Percentiles rank a stretch among this genome's conserved stretches.
Evolutionary conservation across 73 alveolate genomes (phyloP).

Genomic region (Effrenium voratum): DNA sequence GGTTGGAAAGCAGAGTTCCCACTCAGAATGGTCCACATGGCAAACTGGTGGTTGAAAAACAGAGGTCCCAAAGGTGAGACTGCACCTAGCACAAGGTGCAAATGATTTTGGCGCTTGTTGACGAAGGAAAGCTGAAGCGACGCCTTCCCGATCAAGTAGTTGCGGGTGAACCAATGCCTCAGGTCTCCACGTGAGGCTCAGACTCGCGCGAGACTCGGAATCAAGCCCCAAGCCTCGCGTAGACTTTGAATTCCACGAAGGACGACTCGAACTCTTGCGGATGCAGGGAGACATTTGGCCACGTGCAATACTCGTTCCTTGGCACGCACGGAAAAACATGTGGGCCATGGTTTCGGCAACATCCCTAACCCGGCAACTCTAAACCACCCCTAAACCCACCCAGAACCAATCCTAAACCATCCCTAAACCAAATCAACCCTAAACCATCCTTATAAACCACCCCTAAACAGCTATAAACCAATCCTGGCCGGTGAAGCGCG

Average conservation of each 20-base stretch:
- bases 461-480: not conserved
- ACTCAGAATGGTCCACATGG: not conserved
- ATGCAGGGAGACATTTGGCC: slow-evolving; percentile 45
- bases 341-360: too few species aligned
- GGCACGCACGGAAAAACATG: too few species aligned
- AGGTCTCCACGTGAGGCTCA: not conserved
- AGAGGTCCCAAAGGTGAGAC: too few species aligned
- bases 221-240: not conserved
- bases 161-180: slow-evolving; percentile 78
- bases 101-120: slow-evolving; percentile 64
- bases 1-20: too few species aligned
- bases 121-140: slow-evolving; percentile 56
- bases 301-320: slow-evolving; percentile 60
- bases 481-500: not conserved
- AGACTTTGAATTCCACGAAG: slow-evolving; percentile 62
- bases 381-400: not conserved
- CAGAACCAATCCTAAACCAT: not conserved
- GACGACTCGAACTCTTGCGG: slow-evolving; percentile 63
- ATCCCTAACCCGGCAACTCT: not conserved
- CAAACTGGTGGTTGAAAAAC: not conserved
- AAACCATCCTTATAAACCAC: not conserved
- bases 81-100: slow-evolving; percentile 6
- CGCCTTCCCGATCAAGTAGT: slow-evolving; percentile 41
- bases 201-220: not conserved
- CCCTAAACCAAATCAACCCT: not conserved